A percentile compares a stretch with the other conserved stretches of the same genome.
phyloP scores from a whole-genome alignment of 2,329 filamentous ascomycete species.

The Aspergillus viridinutans region DNA sequence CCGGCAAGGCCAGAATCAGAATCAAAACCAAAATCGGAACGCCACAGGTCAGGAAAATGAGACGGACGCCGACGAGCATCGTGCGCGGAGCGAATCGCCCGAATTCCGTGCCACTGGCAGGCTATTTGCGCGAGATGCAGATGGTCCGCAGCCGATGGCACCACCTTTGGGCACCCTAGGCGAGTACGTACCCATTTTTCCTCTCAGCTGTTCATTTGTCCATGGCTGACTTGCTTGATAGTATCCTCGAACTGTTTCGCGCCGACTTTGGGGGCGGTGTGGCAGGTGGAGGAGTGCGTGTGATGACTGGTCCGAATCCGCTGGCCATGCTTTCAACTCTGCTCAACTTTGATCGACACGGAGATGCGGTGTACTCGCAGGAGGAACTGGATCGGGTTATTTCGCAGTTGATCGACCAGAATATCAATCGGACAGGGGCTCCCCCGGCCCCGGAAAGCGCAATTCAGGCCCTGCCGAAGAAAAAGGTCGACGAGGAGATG shows the following conservation, averaged over 20 bases:
- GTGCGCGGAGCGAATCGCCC: conserved; percentile 9
- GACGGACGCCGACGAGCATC: conserved; percentile 3
- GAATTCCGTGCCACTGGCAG: conserved; percentile 21
- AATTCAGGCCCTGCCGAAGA: conserved; percentile 69
- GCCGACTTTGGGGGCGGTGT: conserved; percentile 13
- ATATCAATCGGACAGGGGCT: conserved; percentile 67
- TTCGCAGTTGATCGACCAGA: conserved; percentile 80
- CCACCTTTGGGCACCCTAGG: conserved; percentile 46
- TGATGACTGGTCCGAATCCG: conserved; percentile 30
- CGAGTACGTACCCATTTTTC: conserved; percentile 40
- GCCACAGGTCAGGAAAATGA: conserved; percentile 1
- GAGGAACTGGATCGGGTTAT: conserved; percentile 88
- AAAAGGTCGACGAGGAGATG: conserved; percentile 66
- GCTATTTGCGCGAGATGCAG: conserved; percentile 49
- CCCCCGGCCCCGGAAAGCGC: conserved; percentile 73
- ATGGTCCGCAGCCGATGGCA: conserved; percentile 46
- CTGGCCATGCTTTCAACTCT: conserved; percentile 44
- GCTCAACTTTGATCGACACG: conserved; percentile 46
- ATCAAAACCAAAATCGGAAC: neutral
- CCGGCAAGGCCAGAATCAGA: conserved; percentile 9
- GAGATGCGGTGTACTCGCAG: conserved; percentile 86
- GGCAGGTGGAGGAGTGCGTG: conserved; percentile 14
- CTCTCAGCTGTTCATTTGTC: neutral
- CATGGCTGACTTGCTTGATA: conserved; percentile 11
- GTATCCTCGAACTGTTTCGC: conserved; percentile 27